These are phyloP conservation scores for Neoboletus subvelutipes DNA, from an alignment of 768 basidiomycete species.

Conservation along the genomic window DNA sequence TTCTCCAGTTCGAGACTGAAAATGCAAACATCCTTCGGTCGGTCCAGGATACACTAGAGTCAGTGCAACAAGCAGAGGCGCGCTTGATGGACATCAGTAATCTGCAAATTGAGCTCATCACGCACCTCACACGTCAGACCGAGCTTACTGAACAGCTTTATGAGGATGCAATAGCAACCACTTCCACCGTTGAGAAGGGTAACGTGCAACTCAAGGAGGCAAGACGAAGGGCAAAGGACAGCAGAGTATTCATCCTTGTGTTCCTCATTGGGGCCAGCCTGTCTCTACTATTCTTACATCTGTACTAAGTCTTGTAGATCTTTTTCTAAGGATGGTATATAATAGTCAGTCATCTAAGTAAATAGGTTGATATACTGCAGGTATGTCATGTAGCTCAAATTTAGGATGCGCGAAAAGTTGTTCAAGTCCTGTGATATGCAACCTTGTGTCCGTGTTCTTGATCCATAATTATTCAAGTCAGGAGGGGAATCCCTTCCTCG, in stretches of 20 bases:
- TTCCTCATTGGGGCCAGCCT: constrained; percentile 92
- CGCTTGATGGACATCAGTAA: constrained; percentile 90
- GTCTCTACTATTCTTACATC: constrained; percentile 90
- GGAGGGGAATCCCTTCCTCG: constrained; percentile 59
- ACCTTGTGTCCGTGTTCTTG: background rate
- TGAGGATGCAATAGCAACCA: constrained; percentile 89
- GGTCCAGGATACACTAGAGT: constrained; percentile 83
- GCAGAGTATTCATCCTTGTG: constrained; percentile 84
- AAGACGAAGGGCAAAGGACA: constrained; percentile 79
- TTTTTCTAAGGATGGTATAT: constrained; percentile 4
- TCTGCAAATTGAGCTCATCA: constrained; percentile 88
- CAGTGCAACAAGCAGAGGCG: constrained; percentile 90
- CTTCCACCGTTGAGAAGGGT: constrained; percentile 83
- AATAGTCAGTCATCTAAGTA: constrained; percentile 1
- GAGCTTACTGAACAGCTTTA: constrained; percentile 92
- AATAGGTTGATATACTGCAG: background rate
- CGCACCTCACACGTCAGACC: constrained; percentile 84
- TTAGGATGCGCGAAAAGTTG: background rate
- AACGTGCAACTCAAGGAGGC: constrained; percentile 91
- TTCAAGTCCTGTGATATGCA: background rate
- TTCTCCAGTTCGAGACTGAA: constrained; percentile 90
- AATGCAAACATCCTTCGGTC: constrained; percentile 82
- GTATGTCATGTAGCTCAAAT: background rate
- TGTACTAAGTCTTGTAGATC: constrained; percentile 55
- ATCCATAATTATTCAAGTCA: background rate